Evolutionary conservation across 2,329 filamentous ascomycete genomes (phyloP).

Genomic region (Aspergillus brasiliensis): DNA sequence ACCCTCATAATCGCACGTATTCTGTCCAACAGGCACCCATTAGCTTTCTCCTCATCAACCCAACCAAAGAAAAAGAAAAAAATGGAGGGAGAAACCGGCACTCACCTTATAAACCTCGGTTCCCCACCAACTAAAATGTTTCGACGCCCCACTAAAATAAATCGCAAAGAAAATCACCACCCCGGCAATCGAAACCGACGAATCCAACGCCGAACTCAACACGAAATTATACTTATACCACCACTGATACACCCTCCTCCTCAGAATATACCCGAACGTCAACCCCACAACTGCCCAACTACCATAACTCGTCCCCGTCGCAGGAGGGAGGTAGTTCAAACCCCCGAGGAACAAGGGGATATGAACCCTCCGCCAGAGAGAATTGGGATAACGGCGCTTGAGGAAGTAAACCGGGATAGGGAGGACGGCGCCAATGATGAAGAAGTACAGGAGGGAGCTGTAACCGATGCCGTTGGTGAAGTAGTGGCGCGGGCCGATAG

Average conservation of each 20-base stretch:
- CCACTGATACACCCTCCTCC: conserved; percentile 64
- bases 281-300: conserved; percentile 67
- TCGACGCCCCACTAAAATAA: conserved; percentile 28
- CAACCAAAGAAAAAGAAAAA: no score
- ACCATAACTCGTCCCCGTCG: conserved; percentile 67
- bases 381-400: conserved; percentile 59
- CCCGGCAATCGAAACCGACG: conserved; percentile 28
- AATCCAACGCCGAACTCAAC: conserved; percentile 67
- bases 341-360: conserved; percentile 20
- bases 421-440: conserved; percentile 63
- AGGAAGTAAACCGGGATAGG: conserved; percentile 61
- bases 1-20: conserved; percentile 29
- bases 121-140: conserved; percentile 30
- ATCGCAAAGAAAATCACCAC: conserved; percentile 32
- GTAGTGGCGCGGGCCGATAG: conserved; percentile 67
- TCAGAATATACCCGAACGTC: conserved; percentile 65
- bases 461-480: conserved; percentile 64
- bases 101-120: conserved; percentile 28
- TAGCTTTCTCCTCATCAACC: not conserved
- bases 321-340: conserved; percentile 57
- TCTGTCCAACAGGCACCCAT: conserved; percentile 7
- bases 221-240: conserved; percentile 76
- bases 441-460: conserved; percentile 66
- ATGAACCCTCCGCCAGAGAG: conserved; percentile 9
- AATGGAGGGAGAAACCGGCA: no score